Evolutionary conservation across 1,284 basidiomycete species (phyloP), one percentile per base, ranked within the genome.

Genomic region (Cutaneotrichosporon sp.): DNA sequence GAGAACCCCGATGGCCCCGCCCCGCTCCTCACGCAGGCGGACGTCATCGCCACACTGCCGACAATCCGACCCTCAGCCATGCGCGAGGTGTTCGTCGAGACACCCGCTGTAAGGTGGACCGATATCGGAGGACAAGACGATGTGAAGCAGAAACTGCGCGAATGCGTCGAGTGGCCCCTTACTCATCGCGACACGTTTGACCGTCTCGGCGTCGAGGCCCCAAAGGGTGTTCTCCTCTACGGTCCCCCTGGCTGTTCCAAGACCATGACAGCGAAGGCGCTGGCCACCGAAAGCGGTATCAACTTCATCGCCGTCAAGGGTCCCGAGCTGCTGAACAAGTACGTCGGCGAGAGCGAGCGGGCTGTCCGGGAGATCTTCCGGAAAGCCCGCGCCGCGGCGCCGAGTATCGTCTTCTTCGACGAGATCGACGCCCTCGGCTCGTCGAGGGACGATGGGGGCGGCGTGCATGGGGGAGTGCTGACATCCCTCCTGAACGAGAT

Each of bases 301-400:
- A 98, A 98, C 73, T 98, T 97, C 68, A 82, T 98, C 34, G 90
- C 93, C n/a, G 89, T 98, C 52, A 97, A 97, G 72, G 96, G 96
- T 0, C 91, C 94, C 0, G 96, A 94, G 90, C 80, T 97, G 1
- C 76, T 97, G 51, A 97, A 88, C 77, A 98, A 98, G 76, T 99
- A 87, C 64, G 90, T 99, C 5, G 96, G 96, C 35, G 96, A 98
- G 75, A 96, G 90, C 1, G 96, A 99, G 74, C 82, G 89, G 29
- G 89, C 91, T 0, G 87, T 98, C 5, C 81, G 96, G 25, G 94
- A 98, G 63, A 86, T 96, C 44, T 99, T 99, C 75, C 80, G 88
- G 46, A 97, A 96, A 75, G 96, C 96, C 0, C 81, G 94, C 31
- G 88, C 88, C 0, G 92, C 91, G 1, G 82, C 93, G 0, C 96